phyloP scores from a whole-genome alignment of 768 basidiomycete species.

The Porphyrellus cyaneotinctus region DNA sequence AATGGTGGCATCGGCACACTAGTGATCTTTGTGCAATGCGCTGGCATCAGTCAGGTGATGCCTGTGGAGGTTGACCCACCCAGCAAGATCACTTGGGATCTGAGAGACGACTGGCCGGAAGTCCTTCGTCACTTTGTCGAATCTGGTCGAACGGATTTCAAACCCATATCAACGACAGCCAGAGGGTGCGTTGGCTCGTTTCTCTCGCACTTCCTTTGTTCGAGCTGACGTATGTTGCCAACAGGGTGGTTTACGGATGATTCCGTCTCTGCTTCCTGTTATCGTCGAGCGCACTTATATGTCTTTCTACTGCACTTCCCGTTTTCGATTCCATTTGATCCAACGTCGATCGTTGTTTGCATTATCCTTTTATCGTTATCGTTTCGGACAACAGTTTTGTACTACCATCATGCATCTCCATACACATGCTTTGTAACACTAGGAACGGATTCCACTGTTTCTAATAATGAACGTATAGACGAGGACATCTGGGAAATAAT shows the following conservation, averaged over 20 bases:
- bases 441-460: conserved; percentile 10
- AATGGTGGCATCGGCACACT: conserved; percentile 74
- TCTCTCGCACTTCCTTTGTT: neutral
- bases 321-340: neutral
- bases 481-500: too few relatives aligned
- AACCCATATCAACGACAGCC: conserved; percentile 75
- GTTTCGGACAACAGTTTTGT: conserved; percentile 24
- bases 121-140: conserved; percentile 71
- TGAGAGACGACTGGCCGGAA: conserved; percentile 66
- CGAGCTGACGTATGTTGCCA: conserved; percentile 4
- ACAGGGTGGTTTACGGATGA: conserved; percentile 45
- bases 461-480: too few relatives aligned
- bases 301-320: conserved; percentile 5
- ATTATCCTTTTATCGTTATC: conserved; percentile 22
- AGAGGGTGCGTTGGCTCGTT: conserved; percentile 54
- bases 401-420: conserved; percentile 23
- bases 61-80: conserved; percentile 83
- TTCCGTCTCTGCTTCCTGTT: neutral
- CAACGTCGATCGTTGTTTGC: conserved; percentile 32
- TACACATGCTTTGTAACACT: conserved; percentile 26
- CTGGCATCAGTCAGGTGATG: conserved; percentile 74
- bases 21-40: conserved; percentile 74
- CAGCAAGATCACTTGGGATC: conserved; percentile 71
- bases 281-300: conserved; percentile 4
- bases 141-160: conserved; percentile 70